Evolutionary conservation across 2,329 filamentous ascomycete genomes (phyloP).

Genomic region (Bipolaris victoriae): DNA sequence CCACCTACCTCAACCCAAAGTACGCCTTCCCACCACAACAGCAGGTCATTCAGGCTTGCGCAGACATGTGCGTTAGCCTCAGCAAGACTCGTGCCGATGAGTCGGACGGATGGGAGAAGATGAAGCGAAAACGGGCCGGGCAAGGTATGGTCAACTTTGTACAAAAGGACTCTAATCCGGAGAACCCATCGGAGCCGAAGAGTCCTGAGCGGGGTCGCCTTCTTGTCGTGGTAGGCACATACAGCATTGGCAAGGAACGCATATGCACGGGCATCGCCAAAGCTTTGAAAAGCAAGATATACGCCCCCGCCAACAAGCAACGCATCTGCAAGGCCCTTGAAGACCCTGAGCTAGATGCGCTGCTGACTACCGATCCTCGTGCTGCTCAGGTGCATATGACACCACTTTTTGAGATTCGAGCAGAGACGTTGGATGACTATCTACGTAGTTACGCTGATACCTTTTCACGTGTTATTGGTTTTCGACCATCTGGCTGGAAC

Average conservation of each 20-base stretch:
- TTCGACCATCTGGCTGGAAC: constrained; percentile 93
- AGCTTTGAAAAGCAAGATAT: constrained; percentile 87
- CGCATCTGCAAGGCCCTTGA: constrained; percentile 83
- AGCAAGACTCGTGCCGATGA: constrained; percentile 69
- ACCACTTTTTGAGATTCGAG: constrained; percentile 88
- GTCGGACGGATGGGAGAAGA: constrained; percentile 62
- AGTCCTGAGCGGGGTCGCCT: constrained; percentile 66
- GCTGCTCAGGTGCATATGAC: constrained; percentile 98
- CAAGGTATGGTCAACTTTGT: constrained; percentile 70
- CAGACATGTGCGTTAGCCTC: constrained; percentile 82
- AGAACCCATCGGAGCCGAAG: constrained; percentile 36
- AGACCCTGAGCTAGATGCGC: constrained; percentile 77
- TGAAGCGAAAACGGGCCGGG: constrained; percentile 61
- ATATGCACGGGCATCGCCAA: constrained; percentile 92
- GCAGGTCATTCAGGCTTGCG: constrained; percentile 85
- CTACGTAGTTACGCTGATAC: constrained; percentile 78
- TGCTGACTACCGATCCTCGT: constrained; percentile 78
- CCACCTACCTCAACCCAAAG: constrained; percentile 93
- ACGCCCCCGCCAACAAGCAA: constrained; percentile 80
- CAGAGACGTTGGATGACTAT: constrained; percentile 90
- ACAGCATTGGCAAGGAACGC: constrained; percentile 96
- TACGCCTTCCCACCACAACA: constrained; percentile 92
- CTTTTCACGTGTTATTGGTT: constrained; percentile 86
- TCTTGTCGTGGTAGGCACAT: constrained; percentile 92
- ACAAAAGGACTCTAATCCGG: constrained; percentile 51